Conservation (phyloP, 2,329 filamentous ascomycete genomes). For the Blumeriella jaapii region DNA sequence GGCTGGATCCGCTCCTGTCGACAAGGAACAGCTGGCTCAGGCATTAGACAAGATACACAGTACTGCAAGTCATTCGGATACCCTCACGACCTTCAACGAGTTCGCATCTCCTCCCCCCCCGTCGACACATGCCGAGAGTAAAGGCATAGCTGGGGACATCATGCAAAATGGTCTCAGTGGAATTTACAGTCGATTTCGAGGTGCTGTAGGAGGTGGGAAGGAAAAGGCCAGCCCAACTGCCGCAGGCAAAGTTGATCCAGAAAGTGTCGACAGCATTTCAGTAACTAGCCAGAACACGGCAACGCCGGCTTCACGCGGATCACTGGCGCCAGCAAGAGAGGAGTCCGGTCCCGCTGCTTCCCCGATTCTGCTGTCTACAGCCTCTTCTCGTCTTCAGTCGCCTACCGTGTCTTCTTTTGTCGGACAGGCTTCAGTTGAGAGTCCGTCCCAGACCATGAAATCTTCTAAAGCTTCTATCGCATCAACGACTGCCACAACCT, state of each 20-base stretch:
- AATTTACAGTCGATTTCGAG: conserved; percentile 74
- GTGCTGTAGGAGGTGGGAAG: conserved; percentile 63
- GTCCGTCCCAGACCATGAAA: conserved; percentile 23
- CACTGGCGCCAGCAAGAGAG: conserved; percentile 32
- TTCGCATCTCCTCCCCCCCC: conserved; percentile 60
- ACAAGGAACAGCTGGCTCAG: conserved; percentile 65
- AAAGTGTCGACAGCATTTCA: conserved; percentile 33
- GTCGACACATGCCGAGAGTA: conserved; percentile 49
- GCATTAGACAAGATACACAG: conserved; percentile 81
- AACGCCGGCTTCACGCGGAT: conserved; percentile 32
- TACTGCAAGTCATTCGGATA: conserved; percentile 73
- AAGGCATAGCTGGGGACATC: conserved; percentile 58
- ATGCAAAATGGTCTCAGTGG: conserved; percentile 82
- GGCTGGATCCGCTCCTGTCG: conserved; percentile 38
- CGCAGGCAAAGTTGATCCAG: conserved; percentile 29
- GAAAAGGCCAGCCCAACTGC: conserved; percentile 32
- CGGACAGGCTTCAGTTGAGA: conserved; percentile 21
- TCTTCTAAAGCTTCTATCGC: conserved; percentile 24
- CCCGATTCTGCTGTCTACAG: conserved; percentile 19
- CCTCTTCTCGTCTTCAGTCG: conserved; percentile 26
- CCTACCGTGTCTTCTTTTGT: conserved; percentile 23
- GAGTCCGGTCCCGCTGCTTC: conserved; percentile 30
- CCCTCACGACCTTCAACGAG: conserved; percentile 88
- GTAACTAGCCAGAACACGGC: conserved; percentile 33
- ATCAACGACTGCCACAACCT: conserved; percentile 20